Evolutionary conservation across 2,329 filamentous ascomycete species (phyloP).

Genomic region (Colletotrichum eleusines): DNA sequence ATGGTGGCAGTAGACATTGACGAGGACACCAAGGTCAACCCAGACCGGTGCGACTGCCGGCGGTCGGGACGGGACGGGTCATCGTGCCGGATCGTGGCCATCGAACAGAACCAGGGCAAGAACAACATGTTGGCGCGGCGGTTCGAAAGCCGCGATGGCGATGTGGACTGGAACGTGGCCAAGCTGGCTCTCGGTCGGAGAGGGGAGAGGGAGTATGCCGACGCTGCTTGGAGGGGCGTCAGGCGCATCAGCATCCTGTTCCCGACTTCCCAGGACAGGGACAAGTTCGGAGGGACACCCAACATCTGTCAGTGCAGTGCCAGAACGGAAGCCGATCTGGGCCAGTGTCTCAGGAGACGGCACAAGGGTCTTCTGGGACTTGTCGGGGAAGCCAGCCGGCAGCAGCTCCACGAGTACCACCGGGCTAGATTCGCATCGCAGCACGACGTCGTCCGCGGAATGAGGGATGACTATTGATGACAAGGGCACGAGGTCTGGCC

Average conservation of each 20-base stretch:
- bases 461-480: constrained; percentile 34
- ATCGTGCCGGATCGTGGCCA: constrained; percentile 27
- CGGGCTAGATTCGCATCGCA: constrained; percentile 32
- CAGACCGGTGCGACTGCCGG: constrained; percentile 52
- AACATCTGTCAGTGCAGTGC: constrained; percentile 46
- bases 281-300: constrained; percentile 48
- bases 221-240: constrained; percentile 45
- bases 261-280: constrained; percentile 42
- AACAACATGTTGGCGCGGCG: constrained; percentile 46
- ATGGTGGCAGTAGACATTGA: constrained; percentile 51
- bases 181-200: constrained; percentile 44
- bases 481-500: not conserved
- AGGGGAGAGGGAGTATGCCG: constrained; percentile 32
- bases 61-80: constrained; percentile 46
- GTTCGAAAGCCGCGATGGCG: constrained; percentile 44
- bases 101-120: constrained; percentile 48
- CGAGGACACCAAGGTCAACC: constrained; percentile 50
- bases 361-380: constrained; percentile 49
- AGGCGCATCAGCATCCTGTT: constrained; percentile 51
- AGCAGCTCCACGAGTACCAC: constrained; percentile 42
- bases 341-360: constrained; percentile 44
- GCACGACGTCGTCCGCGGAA: constrained; percentile 38
- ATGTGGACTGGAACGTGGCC: constrained; percentile 49
- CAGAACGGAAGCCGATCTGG: constrained; percentile 44
- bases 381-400: constrained; percentile 48